Evolutionary conservation across 495 filamentous ascomycete species (phyloP).

Genomic region (Xylaria longipes): DNA sequence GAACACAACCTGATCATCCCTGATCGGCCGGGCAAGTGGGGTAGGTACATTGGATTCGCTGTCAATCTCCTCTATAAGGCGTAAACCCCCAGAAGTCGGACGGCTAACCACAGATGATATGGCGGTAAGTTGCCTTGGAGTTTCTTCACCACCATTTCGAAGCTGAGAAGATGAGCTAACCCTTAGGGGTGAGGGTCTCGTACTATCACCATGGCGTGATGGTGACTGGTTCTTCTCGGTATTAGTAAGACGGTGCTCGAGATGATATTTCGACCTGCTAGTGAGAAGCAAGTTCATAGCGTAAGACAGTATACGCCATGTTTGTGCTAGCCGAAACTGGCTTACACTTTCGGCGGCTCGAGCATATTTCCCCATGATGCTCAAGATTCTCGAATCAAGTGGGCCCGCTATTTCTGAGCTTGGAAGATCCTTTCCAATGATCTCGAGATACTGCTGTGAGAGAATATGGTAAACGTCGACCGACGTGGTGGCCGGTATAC

Average conservation of each 20-base stretch:
- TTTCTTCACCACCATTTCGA: slow-evolving; percentile 39
- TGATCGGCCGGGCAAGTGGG: slow-evolving; percentile 73
- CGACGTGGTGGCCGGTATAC: slow-evolving; percentile 61
- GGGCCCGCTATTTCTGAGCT: slow-evolving; percentile 33
- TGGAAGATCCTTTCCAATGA: slow-evolving; percentile 49
- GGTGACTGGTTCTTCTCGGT: neutral
- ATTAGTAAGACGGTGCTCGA: slow-evolving; percentile 45
- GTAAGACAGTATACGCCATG: slow-evolving; percentile 73
- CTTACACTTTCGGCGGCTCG: slow-evolving; percentile 63
- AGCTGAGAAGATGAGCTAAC: slow-evolving; percentile 24
- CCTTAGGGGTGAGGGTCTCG: slow-evolving; percentile 15
- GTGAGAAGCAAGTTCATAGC: slow-evolving; percentile 66
- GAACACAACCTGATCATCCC: slow-evolving; percentile 49
- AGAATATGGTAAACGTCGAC: slow-evolving; percentile 64
- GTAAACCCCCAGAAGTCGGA: slow-evolving; percentile 38
- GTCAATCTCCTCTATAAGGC: slow-evolving; percentile 62
- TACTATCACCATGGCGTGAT: slow-evolving; percentile 6
- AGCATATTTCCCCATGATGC: slow-evolving; percentile 68
- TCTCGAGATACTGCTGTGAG: slow-evolving; percentile 63
- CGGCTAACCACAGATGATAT: slow-evolving; percentile 36
- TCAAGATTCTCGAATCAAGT: slow-evolving; percentile 51
- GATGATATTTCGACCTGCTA: slow-evolving; percentile 63
- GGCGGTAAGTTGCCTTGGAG: slow-evolving; percentile 46
- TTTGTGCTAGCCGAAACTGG: slow-evolving; percentile 71
- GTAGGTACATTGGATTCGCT: slow-evolving; percentile 81